Evolutionary conservation across 768 basidiomycete genomes (phyloP), one percentile per base, ranked within the genome.

Genomic region (Lentinula guzmanii): DNA sequence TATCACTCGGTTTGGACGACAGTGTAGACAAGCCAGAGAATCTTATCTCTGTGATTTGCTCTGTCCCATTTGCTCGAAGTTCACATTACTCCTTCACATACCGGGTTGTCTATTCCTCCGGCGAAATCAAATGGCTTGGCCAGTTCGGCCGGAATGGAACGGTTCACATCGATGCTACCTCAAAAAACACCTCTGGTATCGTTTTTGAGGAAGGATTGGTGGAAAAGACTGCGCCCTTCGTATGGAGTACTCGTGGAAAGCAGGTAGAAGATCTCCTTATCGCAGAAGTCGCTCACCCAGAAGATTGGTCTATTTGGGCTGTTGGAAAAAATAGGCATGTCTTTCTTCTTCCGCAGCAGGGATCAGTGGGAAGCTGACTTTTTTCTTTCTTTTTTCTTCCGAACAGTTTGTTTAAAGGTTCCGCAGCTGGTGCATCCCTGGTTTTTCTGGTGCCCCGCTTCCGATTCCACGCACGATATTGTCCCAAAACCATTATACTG

Each of bases 81-180:
- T 60, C 61, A n/a, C 57, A 56, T 9, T 79, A 74, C 63, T 74
- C 74, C 16, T 81, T 77, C 68, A 85, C 83, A 0, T 85, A 83
- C 67, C 77, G 83, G 42, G 58, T 85, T 18, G 60, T 76, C 2
- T 77, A 80, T 68, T 68, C 79, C 15, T 69, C 69, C 16, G 81
- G 81, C 34, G 67, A 75, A 54, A 70, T 77, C 46, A 69, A 68
- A 56, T 84, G 83, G 82, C 71, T 82, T 24, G 82, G 82, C 7
- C 62, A 70, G 15, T 79, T 71, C 62, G 75, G 76, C 13, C 72
- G 71, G 9, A 77, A 84, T 66, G 82, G 82, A 11, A 66, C 61
- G 16, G 61, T 81, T 24, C 62, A 77, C n/a, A 51, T 82, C 18
- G 67, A 72, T 39, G 15, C 41, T 28, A 11, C 50, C 43, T 33